Evolutionary conservation across 23 red algal genomes (phyloP).

Genomic region (Gracilaria gracilis): DNA sequence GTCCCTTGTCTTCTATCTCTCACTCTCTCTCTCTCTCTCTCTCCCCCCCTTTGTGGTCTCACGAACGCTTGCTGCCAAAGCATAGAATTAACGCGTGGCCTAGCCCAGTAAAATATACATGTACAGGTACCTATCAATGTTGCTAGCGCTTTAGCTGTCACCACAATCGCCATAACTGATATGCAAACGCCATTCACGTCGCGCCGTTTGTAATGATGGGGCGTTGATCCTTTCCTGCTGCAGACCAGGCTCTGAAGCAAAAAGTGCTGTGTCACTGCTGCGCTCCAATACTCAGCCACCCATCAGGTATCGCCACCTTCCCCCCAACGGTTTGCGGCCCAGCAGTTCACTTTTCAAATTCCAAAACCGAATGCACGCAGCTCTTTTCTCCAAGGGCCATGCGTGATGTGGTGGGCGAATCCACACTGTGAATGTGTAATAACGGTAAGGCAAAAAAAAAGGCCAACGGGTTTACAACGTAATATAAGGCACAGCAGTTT

Average conservation of each 20-base stretch:
- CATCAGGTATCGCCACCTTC: too few species aligned
- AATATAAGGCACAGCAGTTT: neutral
- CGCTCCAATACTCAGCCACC: neutral
- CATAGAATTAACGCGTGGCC: neutral
- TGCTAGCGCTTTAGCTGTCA: neutral
- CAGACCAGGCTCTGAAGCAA: neutral
- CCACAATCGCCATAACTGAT: neutral
- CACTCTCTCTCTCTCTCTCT: too few species aligned
- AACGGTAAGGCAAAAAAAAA: neutral
- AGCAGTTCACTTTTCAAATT: too few species aligned
- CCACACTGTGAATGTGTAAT: too few species aligned
- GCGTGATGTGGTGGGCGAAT: conserved; percentile 5
- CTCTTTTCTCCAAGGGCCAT: neutral
- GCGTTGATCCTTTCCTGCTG: neutral
- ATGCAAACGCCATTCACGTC: neutral
- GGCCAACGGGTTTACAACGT: neutral
- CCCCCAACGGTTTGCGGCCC: too few species aligned
- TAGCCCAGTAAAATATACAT: conserved; percentile 30
- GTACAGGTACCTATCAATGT: conserved; percentile 4
- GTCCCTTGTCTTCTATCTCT: too few species aligned
- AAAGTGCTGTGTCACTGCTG: neutral
- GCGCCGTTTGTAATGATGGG: neutral
- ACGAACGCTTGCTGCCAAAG: neutral
- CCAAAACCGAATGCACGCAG: neutral
- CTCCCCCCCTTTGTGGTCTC: too few species aligned